phyloP scores from a whole-genome alignment of 441 rosid genomes.

The Pelargonium myrrhifolium region DNA sequence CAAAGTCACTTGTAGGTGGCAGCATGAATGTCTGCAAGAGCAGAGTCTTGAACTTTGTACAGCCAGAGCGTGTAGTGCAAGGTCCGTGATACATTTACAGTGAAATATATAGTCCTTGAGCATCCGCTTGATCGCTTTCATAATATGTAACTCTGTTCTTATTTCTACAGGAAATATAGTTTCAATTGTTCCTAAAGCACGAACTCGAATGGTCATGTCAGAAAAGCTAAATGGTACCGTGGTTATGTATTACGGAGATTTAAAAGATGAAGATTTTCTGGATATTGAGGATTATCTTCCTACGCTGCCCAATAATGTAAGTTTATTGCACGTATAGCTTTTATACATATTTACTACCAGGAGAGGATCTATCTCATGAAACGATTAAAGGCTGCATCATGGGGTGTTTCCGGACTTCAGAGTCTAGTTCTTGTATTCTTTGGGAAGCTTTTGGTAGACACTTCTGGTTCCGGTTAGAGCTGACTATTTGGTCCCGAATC shows the following conservation, averaged over 20 bases:
- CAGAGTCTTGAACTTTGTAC: conserved; percentile 49
- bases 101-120: conserved; percentile 16
- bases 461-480: no score
- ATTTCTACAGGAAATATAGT: conserved; percentile 39
- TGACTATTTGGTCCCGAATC: no score
- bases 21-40: conserved; percentile 69
- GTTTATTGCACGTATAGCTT: conserved; percentile 21
- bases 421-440: no score
- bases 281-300: conserved; percentile 71
- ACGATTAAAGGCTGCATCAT: no score
- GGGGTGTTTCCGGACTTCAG: no score
- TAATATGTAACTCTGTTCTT: conserved; percentile 4
- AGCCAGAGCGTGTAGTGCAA: conserved; percentile 17
- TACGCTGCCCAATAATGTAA: conserved; percentile 74
- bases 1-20: conserved; percentile 76
- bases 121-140: conserved; percentile 11
- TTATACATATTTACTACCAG: no score
- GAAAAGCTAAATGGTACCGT: conserved; percentile 83
- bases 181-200: conserved; percentile 35
- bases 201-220: conserved; percentile 59
- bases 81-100: conserved; percentile 34
- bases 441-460: no score
- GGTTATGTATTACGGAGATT: conserved; percentile 74
- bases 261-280: conserved; percentile 63
- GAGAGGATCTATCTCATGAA: no score